Percentiles rank a stretch among this genome's conserved stretches.
phyloP scores from a whole-genome alignment of 202 grass and related monocot species.

The Schoenoplectus tabernaemontani region DNA sequence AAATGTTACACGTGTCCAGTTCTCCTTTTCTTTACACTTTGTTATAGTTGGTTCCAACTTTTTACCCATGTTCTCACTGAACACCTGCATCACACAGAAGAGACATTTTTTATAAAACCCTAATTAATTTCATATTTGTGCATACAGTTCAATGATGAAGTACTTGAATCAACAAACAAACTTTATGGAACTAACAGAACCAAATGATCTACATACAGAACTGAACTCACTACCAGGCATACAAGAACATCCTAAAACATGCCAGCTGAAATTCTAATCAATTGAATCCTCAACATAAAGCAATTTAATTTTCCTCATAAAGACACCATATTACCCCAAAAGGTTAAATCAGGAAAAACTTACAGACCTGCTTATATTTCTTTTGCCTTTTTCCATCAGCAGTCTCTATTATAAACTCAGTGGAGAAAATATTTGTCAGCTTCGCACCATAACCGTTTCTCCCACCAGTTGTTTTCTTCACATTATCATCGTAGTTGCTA shows the following conservation, averaged over 20 bases:
- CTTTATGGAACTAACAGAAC: not conserved
- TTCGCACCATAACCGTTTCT: slow-evolving; percentile 95
- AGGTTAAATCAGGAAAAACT: not conserved
- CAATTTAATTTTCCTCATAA: not conserved
- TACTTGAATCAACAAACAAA: too few relatives aligned
- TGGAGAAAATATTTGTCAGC: slow-evolving; percentile 95
- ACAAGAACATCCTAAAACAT: not conserved
- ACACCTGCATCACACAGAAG: slow-evolving; percentile 38
- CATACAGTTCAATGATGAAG: not conserved
- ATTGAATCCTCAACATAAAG: not conserved
- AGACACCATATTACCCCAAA: not conserved
- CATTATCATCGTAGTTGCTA: slow-evolving; percentile 87
- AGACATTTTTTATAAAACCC: too few relatives aligned
- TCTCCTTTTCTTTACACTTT: slow-evolving; percentile 68
- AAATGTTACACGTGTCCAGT: slow-evolving; percentile 86
- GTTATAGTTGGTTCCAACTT: slow-evolving; percentile 69
- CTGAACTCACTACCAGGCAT: not conserved
- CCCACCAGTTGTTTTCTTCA: slow-evolving; percentile 87
- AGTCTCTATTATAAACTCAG: slow-evolving; percentile 84
- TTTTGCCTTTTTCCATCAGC: slow-evolving; percentile 51
- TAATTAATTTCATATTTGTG: not conserved
- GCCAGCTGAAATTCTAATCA: not conserved
- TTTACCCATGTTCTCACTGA: slow-evolving; percentile 78
- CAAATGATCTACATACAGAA: not conserved
- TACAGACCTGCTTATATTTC: slow-evolving; percentile 81